Evolutionary conservation across 2,329 filamentous ascomycete species (phyloP).

Genomic region (Aspergillus pseudotamarii): DNA sequence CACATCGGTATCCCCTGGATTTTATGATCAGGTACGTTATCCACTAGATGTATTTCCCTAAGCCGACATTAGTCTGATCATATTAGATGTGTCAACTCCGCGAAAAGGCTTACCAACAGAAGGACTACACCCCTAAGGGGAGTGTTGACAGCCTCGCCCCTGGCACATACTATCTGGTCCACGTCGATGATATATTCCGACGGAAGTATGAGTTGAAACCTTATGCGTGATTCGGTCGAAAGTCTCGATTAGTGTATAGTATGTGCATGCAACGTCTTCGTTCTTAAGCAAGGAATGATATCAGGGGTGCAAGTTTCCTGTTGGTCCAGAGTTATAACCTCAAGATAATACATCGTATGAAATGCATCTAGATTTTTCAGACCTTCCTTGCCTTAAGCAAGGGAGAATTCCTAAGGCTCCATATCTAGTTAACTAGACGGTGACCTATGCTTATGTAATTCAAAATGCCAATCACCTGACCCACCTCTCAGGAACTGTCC

Average conservation of each 20-base stretch:
- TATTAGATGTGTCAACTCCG: constrained; percentile 75
- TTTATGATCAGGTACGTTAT: constrained; percentile 69
- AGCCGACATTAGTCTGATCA: neutral
- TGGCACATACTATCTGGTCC: constrained; percentile 77
- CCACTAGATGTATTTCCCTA: neutral
- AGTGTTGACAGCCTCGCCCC: constrained; percentile 65
- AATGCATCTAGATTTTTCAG: neutral
- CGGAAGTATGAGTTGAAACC: constrained; percentile 76
- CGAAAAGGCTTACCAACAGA: constrained; percentile 81
- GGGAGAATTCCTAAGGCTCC: neutral
- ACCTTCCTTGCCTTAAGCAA: neutral
- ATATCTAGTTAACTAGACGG: too few relatives aligned
- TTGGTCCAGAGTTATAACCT: neutral
- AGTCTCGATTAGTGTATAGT: neutral
- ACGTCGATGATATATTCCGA: constrained; percentile 85
- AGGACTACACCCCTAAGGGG: constrained; percentile 72
- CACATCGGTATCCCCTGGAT: constrained; percentile 67
- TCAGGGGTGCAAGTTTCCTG: neutral
- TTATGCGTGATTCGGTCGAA: constrained; percentile 8
- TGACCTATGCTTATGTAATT: neutral
- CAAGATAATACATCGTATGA: neutral
- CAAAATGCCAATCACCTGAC: neutral
- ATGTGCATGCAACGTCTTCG: too few relatives aligned
- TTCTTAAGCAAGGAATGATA: neutral
- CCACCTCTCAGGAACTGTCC: neutral